Conservation (phyloP, 176 grass and related monocot species). For the Cenchrus purpureus region DNA sequence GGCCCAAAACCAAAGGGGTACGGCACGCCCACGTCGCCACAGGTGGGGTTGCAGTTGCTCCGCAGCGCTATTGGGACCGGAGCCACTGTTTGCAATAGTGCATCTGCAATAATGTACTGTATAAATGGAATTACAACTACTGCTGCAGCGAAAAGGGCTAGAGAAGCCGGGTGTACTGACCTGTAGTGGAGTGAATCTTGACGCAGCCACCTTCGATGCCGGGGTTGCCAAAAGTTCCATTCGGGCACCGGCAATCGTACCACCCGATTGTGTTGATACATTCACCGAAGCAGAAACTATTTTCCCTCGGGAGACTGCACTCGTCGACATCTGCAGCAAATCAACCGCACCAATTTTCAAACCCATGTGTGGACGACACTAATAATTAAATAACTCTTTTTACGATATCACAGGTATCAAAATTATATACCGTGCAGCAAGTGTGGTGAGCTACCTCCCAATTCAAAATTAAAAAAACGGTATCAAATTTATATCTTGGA, state of each 20-base stretch:
- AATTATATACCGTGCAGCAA: neutral
- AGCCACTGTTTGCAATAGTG: too few relatives aligned
- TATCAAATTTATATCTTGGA: too few relatives aligned
- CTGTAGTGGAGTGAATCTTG: neutral
- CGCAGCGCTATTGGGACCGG: neutral
- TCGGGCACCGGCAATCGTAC: neutral
- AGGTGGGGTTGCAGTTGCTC: neutral
- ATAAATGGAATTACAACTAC: neutral
- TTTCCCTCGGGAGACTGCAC: neutral
- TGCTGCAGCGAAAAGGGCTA: neutral
- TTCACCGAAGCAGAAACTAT: neutral
- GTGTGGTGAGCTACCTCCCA: too few relatives aligned
- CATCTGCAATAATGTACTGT: neutral
- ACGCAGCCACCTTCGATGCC: neutral
- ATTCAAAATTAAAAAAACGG: too few relatives aligned
- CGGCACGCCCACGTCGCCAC: neutral
- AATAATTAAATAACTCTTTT: too few relatives aligned
- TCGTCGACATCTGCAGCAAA: neutral
- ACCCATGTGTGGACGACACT: neutral
- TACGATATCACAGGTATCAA: neutral
- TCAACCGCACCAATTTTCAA: neutral
- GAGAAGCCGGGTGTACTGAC: neutral
- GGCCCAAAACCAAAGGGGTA: neutral
- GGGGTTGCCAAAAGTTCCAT: neutral
- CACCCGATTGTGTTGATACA: neutral